These are phyloP conservation scores for Blastobotrys serpentis DNA, from an alignment of 1,139 yeast species.

Conservation along the genomic window DNA sequence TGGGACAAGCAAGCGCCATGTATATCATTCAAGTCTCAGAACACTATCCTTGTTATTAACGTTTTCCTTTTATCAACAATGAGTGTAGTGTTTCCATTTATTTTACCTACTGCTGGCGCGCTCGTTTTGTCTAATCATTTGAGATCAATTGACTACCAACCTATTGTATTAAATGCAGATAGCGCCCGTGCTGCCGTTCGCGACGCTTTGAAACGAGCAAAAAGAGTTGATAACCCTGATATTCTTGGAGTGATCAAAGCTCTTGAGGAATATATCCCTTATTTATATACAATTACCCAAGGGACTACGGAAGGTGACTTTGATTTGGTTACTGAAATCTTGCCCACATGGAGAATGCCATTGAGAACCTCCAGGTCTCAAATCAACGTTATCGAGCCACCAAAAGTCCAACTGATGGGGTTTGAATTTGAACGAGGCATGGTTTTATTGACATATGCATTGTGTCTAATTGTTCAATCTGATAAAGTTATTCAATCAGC, in stretches of 20 bases:
- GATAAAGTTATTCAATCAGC: slow-evolving; percentile 22
- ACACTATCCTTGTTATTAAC: too few relatives aligned
- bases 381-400: slow-evolving; percentile 26
- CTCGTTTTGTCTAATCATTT: slow-evolving; percentile 28
- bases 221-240: slow-evolving; percentile 32
- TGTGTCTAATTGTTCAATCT: slow-evolving; percentile 30
- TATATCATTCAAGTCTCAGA: too few relatives aligned
- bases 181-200: slow-evolving; percentile 35
- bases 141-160: slow-evolving; percentile 29
- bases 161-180: slow-evolving; percentile 33
- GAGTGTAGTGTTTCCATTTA: slow-evolving; percentile 31
- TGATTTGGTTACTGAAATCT: slow-evolving; percentile 4
- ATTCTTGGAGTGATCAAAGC: slow-evolving; percentile 34
- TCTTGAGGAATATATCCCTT: slow-evolving; percentile 36
- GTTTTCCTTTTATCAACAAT: slow-evolving; percentile 15
- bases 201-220: slow-evolving; percentile 35
- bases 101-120: slow-evolving; percentile 35
- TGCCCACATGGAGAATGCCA: slow-evolving; percentile 36
- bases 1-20: slow-evolving; percentile 6
- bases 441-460: slow-evolving; percentile 34
- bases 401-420: slow-evolving; percentile 29
- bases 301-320: slow-evolving; percentile 17
- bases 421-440: slow-evolving; percentile 35
- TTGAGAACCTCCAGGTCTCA: slow-evolving; percentile 24
- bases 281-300: slow-evolving; percentile 26